Base-by-base conservation (phyloP, 768 basidiomycete genomes). In the Cyclocybe cylindracea region DNA sequence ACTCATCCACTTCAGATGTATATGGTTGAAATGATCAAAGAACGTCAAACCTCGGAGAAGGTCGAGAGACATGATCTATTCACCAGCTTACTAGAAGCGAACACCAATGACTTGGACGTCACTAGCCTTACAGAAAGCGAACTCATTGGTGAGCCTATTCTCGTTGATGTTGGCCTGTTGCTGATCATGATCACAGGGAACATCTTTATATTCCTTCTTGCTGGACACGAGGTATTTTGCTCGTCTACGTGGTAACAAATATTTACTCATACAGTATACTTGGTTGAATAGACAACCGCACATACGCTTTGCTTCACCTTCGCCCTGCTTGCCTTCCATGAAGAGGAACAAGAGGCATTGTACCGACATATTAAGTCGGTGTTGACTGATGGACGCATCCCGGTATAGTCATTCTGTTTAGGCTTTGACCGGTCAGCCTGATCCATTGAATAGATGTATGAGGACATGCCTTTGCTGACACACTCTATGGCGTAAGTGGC, bases 11-110 rank as follows among this genome's bases (percentile, higher is more conserved):
- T 32, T 11, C 38, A 70, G 68, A 29, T 40, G 41, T 78, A 80
- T 50, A 74, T 83, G 69, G 46, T 58, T 7, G 80, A 82, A 60
- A 82, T 83, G 80, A 77, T 83, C 39, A 53, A 67, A 34, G 70
- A 67, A 18, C 74, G 80, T 3, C 65, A 68, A 13, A 48, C 35
- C 1, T 64, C 69, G 1, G 63, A 60, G 48, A 72, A 73, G 57
- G 71, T 67, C 47, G 71, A 73, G 49, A 68, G 74, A 32, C 56
- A 76, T 39, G 82, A 84, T 59, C 63, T 83, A 5, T 76, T 84
- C 60, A 77, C 67, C 53, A 77, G 70, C 58, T 67, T 83, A 31
- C 60, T 83, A 13, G 74, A 70, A 44, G 78, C 78, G 7, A 82
- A 76, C 55, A 70, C 73, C 46, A 67, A 68, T 8, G 71, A 72